phyloP scores from a whole-genome alignment of 495 filamentous ascomycete genomes.

The Hypoxylon crocopeplum region DNA sequence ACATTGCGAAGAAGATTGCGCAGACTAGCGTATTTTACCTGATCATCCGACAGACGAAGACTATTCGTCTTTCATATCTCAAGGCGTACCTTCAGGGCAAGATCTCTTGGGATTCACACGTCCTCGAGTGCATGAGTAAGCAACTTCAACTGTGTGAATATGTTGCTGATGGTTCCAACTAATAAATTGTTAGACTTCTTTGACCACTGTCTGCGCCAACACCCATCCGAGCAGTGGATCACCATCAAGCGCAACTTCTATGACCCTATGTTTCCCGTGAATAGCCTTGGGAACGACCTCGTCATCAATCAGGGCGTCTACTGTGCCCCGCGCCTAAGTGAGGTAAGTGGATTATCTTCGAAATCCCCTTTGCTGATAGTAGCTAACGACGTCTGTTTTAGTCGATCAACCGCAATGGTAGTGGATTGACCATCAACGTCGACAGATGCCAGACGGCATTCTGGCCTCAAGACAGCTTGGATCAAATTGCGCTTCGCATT shows the following conservation, averaged over 20 bases:
- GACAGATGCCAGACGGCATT: constrained; percentile 84
- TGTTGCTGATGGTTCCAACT: constrained; percentile 9
- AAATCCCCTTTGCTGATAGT: neutral
- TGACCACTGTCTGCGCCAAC: constrained; percentile 85
- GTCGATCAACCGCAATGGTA: constrained; percentile 50
- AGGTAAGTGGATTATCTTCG: constrained; percentile 61
- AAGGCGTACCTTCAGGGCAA: constrained; percentile 67
- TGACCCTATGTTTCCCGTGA: constrained; percentile 43
- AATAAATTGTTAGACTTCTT: constrained; percentile 67
- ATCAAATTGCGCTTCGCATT: constrained; percentile 28
- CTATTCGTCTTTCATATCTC: constrained; percentile 69
- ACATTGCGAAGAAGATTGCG: constrained; percentile 41
- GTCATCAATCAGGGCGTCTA: constrained; percentile 87
- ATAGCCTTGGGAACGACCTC: constrained; percentile 43
- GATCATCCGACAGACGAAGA: constrained; percentile 62
- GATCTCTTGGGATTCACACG: constrained; percentile 62
- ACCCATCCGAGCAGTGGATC: constrained; percentile 66
- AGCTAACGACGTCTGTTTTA: constrained; percentile 20
- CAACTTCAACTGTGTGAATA: neutral
- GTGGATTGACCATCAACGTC: constrained; percentile 76
- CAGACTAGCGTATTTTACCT: constrained; percentile 61
- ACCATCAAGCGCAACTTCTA: constrained; percentile 84
- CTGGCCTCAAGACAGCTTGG: constrained; percentile 58
- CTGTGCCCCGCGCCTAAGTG: constrained; percentile 73
- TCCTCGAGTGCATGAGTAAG: constrained; percentile 80